Evolutionary conservation across 306 rosid genomes (phyloP).

Genomic region (Luffa aegyptiaca): DNA sequence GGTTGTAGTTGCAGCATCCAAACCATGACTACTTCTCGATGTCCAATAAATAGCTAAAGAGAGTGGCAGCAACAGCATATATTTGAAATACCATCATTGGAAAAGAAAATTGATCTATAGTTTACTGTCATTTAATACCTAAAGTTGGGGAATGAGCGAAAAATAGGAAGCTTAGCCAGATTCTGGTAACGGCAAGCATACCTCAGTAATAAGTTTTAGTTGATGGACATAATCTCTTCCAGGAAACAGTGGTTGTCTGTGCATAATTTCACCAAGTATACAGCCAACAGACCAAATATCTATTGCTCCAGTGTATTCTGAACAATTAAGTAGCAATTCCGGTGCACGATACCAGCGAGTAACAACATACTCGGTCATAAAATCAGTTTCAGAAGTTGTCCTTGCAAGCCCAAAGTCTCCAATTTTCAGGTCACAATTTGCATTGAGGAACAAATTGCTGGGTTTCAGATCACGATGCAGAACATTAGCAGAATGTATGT

Average conservation of each 20-base stretch:
- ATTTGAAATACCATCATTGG: neutral
- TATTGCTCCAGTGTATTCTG: conserved; percentile 92
- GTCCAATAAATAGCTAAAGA: neutral
- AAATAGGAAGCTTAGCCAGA: neutral
- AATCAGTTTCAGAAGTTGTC: conserved; percentile 98
- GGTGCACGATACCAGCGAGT: conserved; percentile 99
- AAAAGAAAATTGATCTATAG: neutral
- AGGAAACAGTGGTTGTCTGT: conserved; percentile 81
- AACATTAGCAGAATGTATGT: conserved; percentile 85
- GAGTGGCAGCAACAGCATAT: neutral
- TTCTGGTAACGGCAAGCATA: conserved; percentile 16
- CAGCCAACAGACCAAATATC: conserved; percentile 99
- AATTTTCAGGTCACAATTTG: conserved; percentile 96
- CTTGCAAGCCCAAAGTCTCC: conserved; percentile 97
- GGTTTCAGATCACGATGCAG: conserved; percentile 97
- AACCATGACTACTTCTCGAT: neutral
- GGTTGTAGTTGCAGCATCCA: neutral
- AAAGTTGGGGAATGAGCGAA: neutral
- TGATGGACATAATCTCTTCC: conserved; percentile 97
- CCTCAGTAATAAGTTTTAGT: conserved; percentile 88
- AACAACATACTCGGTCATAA: conserved; percentile 97
- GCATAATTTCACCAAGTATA: conserved; percentile 87
- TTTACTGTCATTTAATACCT: neutral
- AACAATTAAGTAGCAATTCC: conserved; percentile 84
- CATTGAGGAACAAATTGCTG: conserved; percentile 79